These are phyloP conservation scores for Trichoderma erinaceum DNA, from an alignment of 495 filamentous ascomycete species.

Conservation along the genomic window DNA sequence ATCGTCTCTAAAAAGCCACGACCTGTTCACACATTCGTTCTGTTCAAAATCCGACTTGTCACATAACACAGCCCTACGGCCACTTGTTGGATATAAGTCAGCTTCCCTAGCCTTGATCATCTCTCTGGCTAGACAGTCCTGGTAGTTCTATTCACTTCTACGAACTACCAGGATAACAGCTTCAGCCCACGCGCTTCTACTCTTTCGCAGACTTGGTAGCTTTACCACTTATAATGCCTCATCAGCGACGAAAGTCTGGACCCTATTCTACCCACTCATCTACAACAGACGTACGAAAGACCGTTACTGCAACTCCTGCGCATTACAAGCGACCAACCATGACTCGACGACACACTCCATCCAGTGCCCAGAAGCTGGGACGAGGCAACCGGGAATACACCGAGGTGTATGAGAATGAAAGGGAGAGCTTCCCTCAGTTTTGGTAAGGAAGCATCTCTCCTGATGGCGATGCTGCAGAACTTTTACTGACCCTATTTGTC, in stretches of 20 bases:
- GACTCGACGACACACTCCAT: constrained; percentile 19
- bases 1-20: background rate
- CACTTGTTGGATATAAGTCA: background rate
- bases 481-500: constrained; percentile 22
- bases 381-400: constrained; percentile 34
- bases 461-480: background rate
- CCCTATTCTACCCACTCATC: constrained; percentile 43
- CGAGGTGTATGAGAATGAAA: constrained; percentile 42
- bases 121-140: constrained; percentile 1
- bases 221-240: constrained; percentile 33
- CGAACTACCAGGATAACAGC: constrained; percentile 9
- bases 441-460: constrained; percentile 33
- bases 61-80: background rate
- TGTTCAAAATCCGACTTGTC: background rate
- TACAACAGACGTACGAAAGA: constrained; percentile 44
- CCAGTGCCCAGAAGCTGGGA: constrained; percentile 15
- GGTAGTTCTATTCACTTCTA: constrained; percentile 4
- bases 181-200: background rate
- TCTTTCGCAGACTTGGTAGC: background rate
- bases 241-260: constrained; percentile 44
- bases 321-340: constrained; percentile 33
- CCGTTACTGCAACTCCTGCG: constrained; percentile 28
- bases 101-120: background rate
- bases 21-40: background rate
- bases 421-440: constrained; percentile 46